These are phyloP conservation scores for Aspergillus leporis DNA, from an alignment of 495 filamentous ascomycete genomes.

Conservation along the genomic window DNA sequence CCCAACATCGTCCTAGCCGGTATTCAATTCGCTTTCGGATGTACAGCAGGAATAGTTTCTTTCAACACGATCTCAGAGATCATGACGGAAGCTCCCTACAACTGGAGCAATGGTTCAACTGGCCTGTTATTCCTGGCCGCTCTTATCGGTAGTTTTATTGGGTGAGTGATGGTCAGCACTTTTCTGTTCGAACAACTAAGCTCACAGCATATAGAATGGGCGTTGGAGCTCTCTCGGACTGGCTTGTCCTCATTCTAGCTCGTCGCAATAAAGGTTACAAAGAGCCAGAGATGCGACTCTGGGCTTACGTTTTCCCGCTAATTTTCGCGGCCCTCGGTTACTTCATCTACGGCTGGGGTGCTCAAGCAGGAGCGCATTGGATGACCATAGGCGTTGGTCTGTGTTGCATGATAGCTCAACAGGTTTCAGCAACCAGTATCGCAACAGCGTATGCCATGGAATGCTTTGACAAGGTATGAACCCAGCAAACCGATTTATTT, in stretches of 20 bases:
- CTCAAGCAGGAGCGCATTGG: conserved; percentile 32
- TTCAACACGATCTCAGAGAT: conserved; percentile 40
- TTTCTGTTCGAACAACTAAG: not conserved
- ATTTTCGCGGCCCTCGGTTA: conserved; percentile 33
- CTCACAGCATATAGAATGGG: conserved; percentile 24
- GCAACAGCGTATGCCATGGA: conserved; percentile 45
- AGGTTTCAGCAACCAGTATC: conserved; percentile 37
- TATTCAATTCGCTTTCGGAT: conserved; percentile 35
- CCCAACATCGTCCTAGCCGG: conserved; percentile 36
- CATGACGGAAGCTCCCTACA: conserved; percentile 34
- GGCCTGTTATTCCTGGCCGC: conserved; percentile 32
- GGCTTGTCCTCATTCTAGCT: conserved; percentile 29
- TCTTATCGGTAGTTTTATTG: conserved; percentile 32
- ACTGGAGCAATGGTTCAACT: conserved; percentile 30
- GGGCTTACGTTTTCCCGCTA: conserved; percentile 27
- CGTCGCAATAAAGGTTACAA: conserved; percentile 35
- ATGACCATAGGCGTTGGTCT: conserved; percentile 34
- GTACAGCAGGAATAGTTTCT: conserved; percentile 35
- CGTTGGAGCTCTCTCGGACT: conserved; percentile 32
- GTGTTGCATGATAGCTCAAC: conserved; percentile 39
- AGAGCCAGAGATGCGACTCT: conserved; percentile 39
- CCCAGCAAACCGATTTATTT: not conserved
- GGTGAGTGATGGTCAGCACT: conserved; percentile 12
- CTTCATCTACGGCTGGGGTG: conserved; percentile 38
- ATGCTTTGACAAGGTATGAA: conserved; percentile 34